These are phyloP conservation scores for Aureobasidium sp. DNA, from an alignment of 2,329 filamentous ascomycete genomes.

Conservation along the genomic window DNA sequence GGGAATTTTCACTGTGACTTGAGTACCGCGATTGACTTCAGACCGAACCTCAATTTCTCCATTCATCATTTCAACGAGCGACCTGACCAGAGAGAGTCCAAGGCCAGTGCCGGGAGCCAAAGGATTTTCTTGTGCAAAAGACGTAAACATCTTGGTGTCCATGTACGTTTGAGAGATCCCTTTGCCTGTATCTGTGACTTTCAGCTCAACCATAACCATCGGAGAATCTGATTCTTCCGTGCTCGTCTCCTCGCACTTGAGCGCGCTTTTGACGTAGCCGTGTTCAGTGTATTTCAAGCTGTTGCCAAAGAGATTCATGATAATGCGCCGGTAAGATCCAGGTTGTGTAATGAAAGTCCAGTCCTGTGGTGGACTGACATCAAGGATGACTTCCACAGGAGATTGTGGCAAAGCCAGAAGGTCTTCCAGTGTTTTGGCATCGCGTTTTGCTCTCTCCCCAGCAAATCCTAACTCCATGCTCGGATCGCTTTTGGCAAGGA, in stretches of 20 bases:
- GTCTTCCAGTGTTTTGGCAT: conserved; percentile 16
- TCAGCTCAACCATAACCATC: background rate
- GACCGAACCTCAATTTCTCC: conserved; percentile 15
- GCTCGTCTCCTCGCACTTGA: conserved; percentile 16
- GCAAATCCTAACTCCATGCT: background rate
- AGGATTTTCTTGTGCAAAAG: conserved; percentile 16
- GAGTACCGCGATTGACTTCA: conserved; percentile 13
- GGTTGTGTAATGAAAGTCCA: conserved; percentile 35
- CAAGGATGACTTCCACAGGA: conserved; percentile 31
- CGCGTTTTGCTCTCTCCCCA: background rate
- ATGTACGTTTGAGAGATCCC: conserved; percentile 16
- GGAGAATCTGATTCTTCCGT: conserved; percentile 9
- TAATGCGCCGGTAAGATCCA: conserved; percentile 32
- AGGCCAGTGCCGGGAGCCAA: conserved; percentile 15
- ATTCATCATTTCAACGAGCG: conserved; percentile 13
- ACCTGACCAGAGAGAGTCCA: conserved; percentile 15
- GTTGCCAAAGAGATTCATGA: conserved; percentile 40
- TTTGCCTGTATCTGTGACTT: conserved; percentile 15
- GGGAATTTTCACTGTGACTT: conserved; percentile 8
- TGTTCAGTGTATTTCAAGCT: conserved; percentile 33
- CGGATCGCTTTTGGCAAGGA: conserved; percentile 28
- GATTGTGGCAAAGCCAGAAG: conserved; percentile 27
- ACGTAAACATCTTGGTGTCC: conserved; percentile 14
- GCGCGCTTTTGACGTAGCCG: conserved; percentile 27
- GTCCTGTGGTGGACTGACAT: conserved; percentile 25